Conservation (phyloP, 176 grass and related monocot species). For the Ananas comosus region DNA sequence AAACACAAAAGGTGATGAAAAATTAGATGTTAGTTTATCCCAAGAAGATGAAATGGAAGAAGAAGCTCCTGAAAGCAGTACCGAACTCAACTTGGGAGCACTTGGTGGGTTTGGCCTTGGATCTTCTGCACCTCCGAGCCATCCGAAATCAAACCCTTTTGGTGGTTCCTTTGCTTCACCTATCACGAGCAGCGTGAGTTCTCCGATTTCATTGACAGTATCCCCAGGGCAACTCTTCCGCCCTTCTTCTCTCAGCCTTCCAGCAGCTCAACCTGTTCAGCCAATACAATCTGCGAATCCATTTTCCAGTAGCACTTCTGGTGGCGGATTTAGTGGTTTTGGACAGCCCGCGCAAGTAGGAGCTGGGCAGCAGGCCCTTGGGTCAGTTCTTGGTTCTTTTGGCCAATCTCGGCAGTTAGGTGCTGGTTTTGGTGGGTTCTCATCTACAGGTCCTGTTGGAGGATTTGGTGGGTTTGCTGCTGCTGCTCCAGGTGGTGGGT, state of each 20-base stretch:
- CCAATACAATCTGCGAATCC: constrained; percentile 44
- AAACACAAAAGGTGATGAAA: constrained; percentile 34
- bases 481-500: constrained; percentile 49
- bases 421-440: constrained; percentile 30
- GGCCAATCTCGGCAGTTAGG: constrained; percentile 90
- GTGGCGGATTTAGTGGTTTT: constrained; percentile 75
- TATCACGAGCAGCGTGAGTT: constrained; percentile 32
- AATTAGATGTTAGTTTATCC: constrained; percentile 27
- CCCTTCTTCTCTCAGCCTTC: constrained; percentile 65
- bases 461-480: constrained; percentile 24
- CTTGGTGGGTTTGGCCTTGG: constrained; percentile 85
- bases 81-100: constrained; percentile 52
- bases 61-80: constrained; percentile 45
- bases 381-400: constrained; percentile 86
- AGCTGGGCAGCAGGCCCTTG: constrained; percentile 51
- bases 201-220: constrained; percentile 45
- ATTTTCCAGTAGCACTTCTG: constrained; percentile 50
- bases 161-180: constrained; percentile 49
- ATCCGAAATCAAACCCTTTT: constrained; percentile 81
- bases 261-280: constrained; percentile 57
- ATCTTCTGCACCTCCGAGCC: constrained; percentile 39
- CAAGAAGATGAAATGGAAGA: constrained; percentile 99
- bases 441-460: constrained; percentile 10
- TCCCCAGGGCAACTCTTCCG: constrained; percentile 68
- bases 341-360: constrained; percentile 67